Evolutionary conservation across 768 basidiomycete genomes (phyloP), one percentile per base, ranked within the genome.

Genomic region (Gymnopilus dilepis): DNA sequence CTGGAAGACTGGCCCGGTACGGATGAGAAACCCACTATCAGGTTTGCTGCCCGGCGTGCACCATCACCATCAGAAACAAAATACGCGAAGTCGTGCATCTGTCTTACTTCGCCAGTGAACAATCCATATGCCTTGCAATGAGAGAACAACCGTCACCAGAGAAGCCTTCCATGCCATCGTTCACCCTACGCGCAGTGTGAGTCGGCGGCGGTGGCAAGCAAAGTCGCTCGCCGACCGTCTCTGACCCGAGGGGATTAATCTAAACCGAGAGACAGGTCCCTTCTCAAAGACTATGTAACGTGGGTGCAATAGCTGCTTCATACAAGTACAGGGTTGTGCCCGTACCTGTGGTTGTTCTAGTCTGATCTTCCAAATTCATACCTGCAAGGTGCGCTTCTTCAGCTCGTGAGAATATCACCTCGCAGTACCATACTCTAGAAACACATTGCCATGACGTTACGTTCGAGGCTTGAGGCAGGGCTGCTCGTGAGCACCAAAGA

Each of bases 181-280:
- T 60, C 60, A 54, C 61, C 40, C 42, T 42, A 57, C 55, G 37
- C 51, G 43, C 40, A 59, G 57, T 59, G 38, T 55, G 38, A 17
- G 65, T 64, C 62, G 65, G 65, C 65, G 65, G 65, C 65, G 65
- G 59, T 62, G 65, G 65, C 65, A 63, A 66, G 59, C 53, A 50
- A 62, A 30, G 33, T 41, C 24, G 31, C 45, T 53, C 40, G 19
- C 24, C 38, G 52, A 54, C 52, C 38, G 34, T 17, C 26, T 59
- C 45, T 58, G 26, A 45, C 9, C 38, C 45, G 58, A 59, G 47
- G 47, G 37, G 58, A n/a, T 51, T 48, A 51, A 59, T 48, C 48
- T 59, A 42, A 52, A 59, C 48, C 51, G 40, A 59, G 34, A 59
- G 5, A 41, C 30, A 54, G 61, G 48, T 8, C 61, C 33, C 51